Conservation (phyloP, 208 protist species). For the Wallacemonas sp. region DNA sequence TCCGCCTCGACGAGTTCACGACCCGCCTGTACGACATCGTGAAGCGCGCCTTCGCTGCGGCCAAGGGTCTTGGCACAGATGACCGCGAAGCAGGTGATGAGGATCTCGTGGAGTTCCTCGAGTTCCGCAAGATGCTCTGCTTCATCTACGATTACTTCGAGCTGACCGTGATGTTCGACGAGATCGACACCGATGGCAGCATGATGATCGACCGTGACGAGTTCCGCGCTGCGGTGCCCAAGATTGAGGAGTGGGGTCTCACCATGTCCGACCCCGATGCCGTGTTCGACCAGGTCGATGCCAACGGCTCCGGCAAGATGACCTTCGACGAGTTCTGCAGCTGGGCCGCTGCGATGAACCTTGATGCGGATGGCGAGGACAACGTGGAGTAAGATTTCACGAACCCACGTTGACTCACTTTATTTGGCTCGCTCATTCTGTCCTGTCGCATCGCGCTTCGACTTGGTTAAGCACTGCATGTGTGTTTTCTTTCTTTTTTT, state of each 20-base stretch:
- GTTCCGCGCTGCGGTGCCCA: conserved; percentile 33
- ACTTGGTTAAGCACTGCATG: no score
- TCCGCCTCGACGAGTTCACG: conserved; percentile 31
- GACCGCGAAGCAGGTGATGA: conserved; percentile 20
- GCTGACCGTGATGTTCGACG: conserved; percentile 55
- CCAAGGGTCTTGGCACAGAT: conserved; percentile 13
- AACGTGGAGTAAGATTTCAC: not conserved
- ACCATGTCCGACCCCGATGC: conserved; percentile 22
- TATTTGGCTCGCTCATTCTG: no score
- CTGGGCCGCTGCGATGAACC: conserved; percentile 33
- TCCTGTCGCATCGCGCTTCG: no score
- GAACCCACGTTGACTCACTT: not conserved
- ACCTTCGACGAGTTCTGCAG: conserved; percentile 48
- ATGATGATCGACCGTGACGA: conserved; percentile 36
- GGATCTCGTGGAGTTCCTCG: conserved; percentile 11
- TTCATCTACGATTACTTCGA: conserved; percentile 46
- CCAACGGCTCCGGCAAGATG: conserved; percentile 41
- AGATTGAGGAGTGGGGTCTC: conserved; percentile 16
- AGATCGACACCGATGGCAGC: conserved; percentile 43
- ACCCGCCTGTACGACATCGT: conserved; percentile 20
- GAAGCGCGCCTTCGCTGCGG: conserved; percentile 34
- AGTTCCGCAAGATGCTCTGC: conserved; percentile 16
- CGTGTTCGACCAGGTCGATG: conserved; percentile 49
- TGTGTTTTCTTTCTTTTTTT: not conserved
- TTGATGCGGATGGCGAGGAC: conserved; percentile 32